These are phyloP conservation scores for Epichloe gansuensis DNA, from an alignment of 2,329 filamentous ascomycete genomes.

Conservation along the genomic window DNA sequence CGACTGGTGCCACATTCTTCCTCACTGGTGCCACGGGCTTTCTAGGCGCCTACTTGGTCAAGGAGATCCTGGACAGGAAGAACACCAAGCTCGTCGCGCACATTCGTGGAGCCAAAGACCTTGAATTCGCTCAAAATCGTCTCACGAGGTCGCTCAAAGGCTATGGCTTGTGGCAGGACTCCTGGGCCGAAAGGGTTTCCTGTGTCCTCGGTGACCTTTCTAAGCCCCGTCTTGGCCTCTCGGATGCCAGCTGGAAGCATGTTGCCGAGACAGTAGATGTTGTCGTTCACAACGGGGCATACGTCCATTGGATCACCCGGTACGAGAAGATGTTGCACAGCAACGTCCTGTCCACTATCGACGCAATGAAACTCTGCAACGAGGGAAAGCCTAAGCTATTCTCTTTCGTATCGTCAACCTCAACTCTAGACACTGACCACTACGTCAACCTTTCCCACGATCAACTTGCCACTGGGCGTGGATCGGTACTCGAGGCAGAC, in stretches of 20 bases:
- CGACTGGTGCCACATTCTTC: conserved; percentile 46
- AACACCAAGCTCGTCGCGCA: conserved; percentile 48
- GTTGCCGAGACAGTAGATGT: conserved; percentile 56
- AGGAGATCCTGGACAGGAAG: conserved; percentile 49
- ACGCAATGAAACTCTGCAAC: conserved; percentile 63
- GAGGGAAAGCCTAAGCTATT: conserved; percentile 67
- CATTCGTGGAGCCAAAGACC: conserved; percentile 52
- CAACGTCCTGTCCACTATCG: conserved; percentile 74
- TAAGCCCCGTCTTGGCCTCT: conserved; percentile 61
- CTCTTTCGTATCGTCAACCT: conserved; percentile 64
- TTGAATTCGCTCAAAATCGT: conserved; percentile 47
- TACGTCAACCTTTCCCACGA: conserved; percentile 60
- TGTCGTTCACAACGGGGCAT: conserved; percentile 71
- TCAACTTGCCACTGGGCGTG: conserved; percentile 33
- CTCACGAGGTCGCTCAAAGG: conserved; percentile 55
- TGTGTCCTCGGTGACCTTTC: conserved; percentile 63
- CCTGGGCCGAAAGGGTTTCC: conserved; percentile 52
- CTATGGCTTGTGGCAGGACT: conserved; percentile 61
- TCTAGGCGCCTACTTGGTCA: conserved; percentile 67
- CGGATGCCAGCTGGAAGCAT: conserved; percentile 48
- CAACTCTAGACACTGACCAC: conserved; percentile 67
- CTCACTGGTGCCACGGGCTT: conserved; percentile 73
- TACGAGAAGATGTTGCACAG: conserved; percentile 59
- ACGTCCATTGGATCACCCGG: conserved; percentile 68
- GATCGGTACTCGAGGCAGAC: conserved; percentile 59